Conservation (phyloP, 2,329 filamentous ascomycete genomes). For the Lachnellula occidentalis region DNA sequence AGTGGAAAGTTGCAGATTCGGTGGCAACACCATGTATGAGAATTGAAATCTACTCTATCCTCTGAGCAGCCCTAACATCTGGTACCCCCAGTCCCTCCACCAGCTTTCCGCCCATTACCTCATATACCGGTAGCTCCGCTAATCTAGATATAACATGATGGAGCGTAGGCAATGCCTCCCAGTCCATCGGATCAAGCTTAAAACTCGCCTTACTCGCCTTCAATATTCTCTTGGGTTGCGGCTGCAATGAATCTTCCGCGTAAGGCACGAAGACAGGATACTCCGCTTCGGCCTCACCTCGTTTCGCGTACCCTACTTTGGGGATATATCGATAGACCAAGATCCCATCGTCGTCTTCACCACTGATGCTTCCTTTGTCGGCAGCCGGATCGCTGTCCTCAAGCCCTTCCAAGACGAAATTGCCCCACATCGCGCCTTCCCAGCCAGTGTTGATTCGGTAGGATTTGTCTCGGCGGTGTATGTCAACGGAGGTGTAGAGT, state of each 20-base stretch:
- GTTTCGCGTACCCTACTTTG: conserved; percentile 38
- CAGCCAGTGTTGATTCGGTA: conserved; percentile 37
- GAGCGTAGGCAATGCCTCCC: conserved; percentile 52
- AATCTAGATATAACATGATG: conserved; percentile 51
- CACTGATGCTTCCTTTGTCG: conserved; percentile 30
- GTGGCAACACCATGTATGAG: too few species aligned
- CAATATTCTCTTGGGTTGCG: conserved; percentile 31
- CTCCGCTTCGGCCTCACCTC: conserved; percentile 48
- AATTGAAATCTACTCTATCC: conserved; percentile 26
- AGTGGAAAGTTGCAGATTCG: too few species aligned
- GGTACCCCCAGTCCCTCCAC: conserved; percentile 49
- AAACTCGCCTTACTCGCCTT: conserved; percentile 40
- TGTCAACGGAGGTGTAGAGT: conserved; percentile 42
- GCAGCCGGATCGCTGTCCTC: conserved; percentile 15
- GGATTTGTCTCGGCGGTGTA: conserved; percentile 48
- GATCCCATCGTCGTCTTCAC: conserved; percentile 35
- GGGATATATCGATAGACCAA: conserved; percentile 56
- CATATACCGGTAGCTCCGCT: conserved; percentile 51
- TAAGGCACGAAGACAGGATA: conserved; percentile 38
- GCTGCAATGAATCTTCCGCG: conserved; percentile 22
- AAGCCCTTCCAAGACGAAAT: conserved; percentile 35
- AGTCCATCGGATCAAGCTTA: conserved; percentile 44
- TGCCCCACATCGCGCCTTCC: conserved; percentile 38
- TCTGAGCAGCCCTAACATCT: conserved; percentile 36
- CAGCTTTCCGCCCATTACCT: conserved; percentile 49